Evolutionary conservation across 2,329 filamentous ascomycete genomes (phyloP), one percentile per base, ranked within the genome.

Genomic region (Talaromyces sp.): DNA sequence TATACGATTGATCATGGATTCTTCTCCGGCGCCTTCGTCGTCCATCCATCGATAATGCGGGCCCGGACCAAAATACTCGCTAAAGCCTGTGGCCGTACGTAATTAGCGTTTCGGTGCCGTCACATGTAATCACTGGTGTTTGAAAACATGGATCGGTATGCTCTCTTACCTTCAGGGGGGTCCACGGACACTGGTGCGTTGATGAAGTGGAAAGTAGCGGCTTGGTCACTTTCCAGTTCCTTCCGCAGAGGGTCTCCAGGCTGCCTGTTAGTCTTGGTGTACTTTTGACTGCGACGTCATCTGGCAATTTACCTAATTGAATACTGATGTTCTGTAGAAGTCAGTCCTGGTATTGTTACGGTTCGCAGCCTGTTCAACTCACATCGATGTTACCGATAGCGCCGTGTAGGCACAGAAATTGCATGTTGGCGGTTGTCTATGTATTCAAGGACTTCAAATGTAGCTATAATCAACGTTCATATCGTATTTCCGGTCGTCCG

Each of bases 361-460:
- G 11, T 4, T 22, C 16, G 31, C 5, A 37, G 19, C 16, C 24
- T 43, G 24, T 16, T n/a, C 22, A 22, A 68, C 72, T 14, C 60
- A 74, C 72, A 52, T 74, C 67, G 14, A 70, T 62, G 50, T 73
- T 74, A 63, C 70, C 70, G 68, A 73, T 72, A 49, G 71, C 70
- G 54, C 72, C 72, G 52, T 73, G 72, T 41, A 73, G 69, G 58
- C 72, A 73, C 19, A 73, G 35, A 57, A 73, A 73, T 27, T 69
- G 67, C 72, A 74, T 73, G 45, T 11, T 68, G 60, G 19, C 52
- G 37, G 14, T 14, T 35, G 27, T 13, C 22, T 10, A 11, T 10
- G 9, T 24, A 10, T 7, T 3, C 13, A 6, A 41, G 19, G 0
- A 27, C 11, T 39, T 31, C 27, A 31, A 37, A 37, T 37, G 35